phyloP scores from a whole-genome alignment of 495 filamentous ascomycete species.

The Penicillium antarcticum region DNA sequence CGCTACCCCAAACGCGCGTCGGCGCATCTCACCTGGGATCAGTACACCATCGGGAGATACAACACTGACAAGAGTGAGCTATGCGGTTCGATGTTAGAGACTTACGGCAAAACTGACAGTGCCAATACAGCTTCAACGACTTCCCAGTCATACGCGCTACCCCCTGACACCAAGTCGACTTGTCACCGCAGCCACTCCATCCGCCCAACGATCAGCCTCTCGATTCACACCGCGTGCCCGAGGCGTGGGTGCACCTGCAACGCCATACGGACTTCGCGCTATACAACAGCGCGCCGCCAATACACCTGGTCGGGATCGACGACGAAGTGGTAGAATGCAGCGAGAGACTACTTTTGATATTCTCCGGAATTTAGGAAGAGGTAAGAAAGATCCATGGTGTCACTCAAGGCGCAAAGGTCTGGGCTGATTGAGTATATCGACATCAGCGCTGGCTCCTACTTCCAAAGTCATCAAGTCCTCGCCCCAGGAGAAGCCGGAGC shows the following conservation, averaged over 20 bases:
- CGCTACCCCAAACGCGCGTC: constrained; percentile 36
- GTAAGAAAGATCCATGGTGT: constrained; percentile 19
- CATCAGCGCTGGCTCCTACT: constrained; percentile 53
- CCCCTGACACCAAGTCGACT: constrained; percentile 41
- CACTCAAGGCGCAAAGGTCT: background rate
- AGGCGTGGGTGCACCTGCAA: constrained; percentile 48
- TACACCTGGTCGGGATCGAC: constrained; percentile 65
- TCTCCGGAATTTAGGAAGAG: constrained; percentile 62
- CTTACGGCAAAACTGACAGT: constrained; percentile 1
- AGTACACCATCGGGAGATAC: constrained; percentile 32
- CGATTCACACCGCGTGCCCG: constrained; percentile 36
- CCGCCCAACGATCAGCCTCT: constrained; percentile 33
- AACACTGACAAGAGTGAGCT: constrained; percentile 31
- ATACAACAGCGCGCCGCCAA: constrained; percentile 73
- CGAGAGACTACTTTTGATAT: constrained; percentile 75
- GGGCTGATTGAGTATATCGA: background rate
- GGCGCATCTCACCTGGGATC: constrained; percentile 25
- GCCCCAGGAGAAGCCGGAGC: constrained; percentile 36
- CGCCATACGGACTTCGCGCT: constrained; percentile 70
- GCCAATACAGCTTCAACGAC: constrained; percentile 31
- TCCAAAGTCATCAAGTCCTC: constrained; percentile 59
- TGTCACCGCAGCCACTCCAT: constrained; percentile 30
- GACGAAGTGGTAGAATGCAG: constrained; percentile 63
- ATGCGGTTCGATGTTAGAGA: background rate
- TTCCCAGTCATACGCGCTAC: constrained; percentile 32